phyloP scores from a whole-genome alignment of 306 rosid genomes.

The Canavalia gladiata region DNA sequence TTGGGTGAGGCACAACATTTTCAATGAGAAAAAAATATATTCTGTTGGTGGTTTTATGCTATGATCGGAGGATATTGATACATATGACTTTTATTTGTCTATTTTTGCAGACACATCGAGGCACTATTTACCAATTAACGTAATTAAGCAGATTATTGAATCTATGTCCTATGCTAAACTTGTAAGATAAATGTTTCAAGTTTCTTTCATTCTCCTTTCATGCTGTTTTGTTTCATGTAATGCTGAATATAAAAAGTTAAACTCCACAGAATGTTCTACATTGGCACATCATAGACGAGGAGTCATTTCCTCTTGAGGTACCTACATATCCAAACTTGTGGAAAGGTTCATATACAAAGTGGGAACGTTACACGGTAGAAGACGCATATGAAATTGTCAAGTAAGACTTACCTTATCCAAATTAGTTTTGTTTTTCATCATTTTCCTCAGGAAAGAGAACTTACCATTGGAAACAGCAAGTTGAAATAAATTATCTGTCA shows the following conservation, averaged over 20 bases:
- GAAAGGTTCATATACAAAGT: constrained; percentile 91
- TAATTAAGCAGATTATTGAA: constrained; percentile 87
- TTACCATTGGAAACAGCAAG: constrained; percentile 10
- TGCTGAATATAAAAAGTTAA: constrained; percentile 59
- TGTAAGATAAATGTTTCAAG: constrained; percentile 60
- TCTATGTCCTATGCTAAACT: constrained; percentile 97
- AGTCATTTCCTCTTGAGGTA: constrained; percentile 92
- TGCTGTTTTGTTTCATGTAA: constrained; percentile 47
- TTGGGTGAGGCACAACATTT: constrained; percentile 66
- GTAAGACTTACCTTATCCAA: constrained; percentile 63
- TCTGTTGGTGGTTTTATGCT: constrained; percentile 27
- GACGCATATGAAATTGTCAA: constrained; percentile 90
- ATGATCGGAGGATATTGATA: constrained; percentile 48
- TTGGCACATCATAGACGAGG: constrained; percentile 93
- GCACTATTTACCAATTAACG: constrained; percentile 83
- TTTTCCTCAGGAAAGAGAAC: constrained; percentile 24
- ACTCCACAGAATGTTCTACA: constrained; percentile 89
- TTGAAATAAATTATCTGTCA: constrained; percentile 21
- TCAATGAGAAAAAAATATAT: constrained; percentile 14
- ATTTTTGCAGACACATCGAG: constrained; percentile 90
- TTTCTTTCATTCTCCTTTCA: constrained; percentile 33
- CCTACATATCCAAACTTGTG: constrained; percentile 92
- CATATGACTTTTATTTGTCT: constrained; percentile 32
- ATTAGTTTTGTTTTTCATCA: constrained; percentile 14
- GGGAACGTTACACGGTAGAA: constrained; percentile 93